These are phyloP conservation scores for Teratosphaeria destructans DNA, from an alignment of 2,329 filamentous ascomycete genomes.

Conservation along the genomic window DNA sequence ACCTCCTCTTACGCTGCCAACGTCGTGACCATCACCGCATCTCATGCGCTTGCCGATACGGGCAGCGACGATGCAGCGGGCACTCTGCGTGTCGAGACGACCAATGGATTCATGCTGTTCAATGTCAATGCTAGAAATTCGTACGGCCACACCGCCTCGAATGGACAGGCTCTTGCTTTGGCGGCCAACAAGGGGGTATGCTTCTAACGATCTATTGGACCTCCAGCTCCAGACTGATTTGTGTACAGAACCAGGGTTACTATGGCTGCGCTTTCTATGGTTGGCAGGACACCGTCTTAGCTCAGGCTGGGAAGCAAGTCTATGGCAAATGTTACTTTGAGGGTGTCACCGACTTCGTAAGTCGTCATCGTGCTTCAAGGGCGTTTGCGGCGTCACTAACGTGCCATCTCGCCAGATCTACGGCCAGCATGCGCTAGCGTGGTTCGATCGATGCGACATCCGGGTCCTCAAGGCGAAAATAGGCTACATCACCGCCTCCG, in stretches of 20 bases:
- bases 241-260: constrained; percentile 40
- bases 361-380: background rate
- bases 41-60: constrained; percentile 36
- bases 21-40: constrained; percentile 45
- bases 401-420: background rate
- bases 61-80: constrained; percentile 45
- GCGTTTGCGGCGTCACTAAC: background rate
- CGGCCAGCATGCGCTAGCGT: constrained; percentile 31
- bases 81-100: constrained; percentile 39
- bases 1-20: constrained; percentile 45
- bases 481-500: constrained; percentile 38
- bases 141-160: constrained; percentile 27
- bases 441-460: constrained; percentile 43
- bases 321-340: constrained; percentile 48
- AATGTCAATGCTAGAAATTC: constrained; percentile 50
- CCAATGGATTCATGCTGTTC: constrained; percentile 46
- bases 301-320: constrained; percentile 43
- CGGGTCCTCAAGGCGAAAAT: constrained; percentile 30
- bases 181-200: constrained; percentile 36
- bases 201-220: background rate
- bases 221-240: background rate
- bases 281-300: constrained; percentile 44
- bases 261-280: constrained; percentile 47
- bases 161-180: constrained; percentile 44
- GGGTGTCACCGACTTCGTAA: constrained; percentile 49